Base-by-base conservation (phyloP, 2,329 filamentous ascomycete genomes). In the Dothistroma pini region DNA sequence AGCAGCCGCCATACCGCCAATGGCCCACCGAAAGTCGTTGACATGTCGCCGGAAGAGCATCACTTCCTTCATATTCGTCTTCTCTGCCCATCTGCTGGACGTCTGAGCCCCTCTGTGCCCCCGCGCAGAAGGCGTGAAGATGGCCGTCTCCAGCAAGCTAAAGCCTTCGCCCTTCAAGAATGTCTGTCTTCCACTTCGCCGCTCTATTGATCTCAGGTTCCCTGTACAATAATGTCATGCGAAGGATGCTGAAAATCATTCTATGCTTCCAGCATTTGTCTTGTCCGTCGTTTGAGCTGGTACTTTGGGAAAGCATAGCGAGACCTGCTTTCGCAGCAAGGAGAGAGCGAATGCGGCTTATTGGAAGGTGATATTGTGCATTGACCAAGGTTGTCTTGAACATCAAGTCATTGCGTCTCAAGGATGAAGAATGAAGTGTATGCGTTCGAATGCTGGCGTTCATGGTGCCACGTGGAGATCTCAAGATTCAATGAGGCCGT, bases 121-220 rank as follows among this genome's bases (percentile, higher is more conserved):
- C 34, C 64, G 54, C 51, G 68, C 67, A 11, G 63, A 66, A n/a
- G 69, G 69, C 56, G 49, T 58, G 44, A 54, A 68, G 6, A 68
- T 48, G 6, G 47, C 62, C 10, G 68, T 71, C 12, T 71, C 66
- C 14, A 48, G 58, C 67, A 71, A 60, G 12, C 35, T 60, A 58
- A 68, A 66, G 2, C 61, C 63, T 53, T 71, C 69, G n/a, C 69
- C 66, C 44, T 66, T 68, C 57, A 76, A 77, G 54, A 53, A 65
- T 63, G 57, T 76, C 71, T 6, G 70, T 73, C 60, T 75, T 77
- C 74, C 75, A 77, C 58, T 77, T 76, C 16, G 63, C 69, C 1
- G 75, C 73, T 5, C 75, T 75, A 52, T 78, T 77, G 49, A 77
- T 70, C 1, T 69, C 70, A 5, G 74, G 74, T 63, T 77, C 75